Evolutionary conservation across 768 basidiomycete genomes (phyloP), one percentile per base, ranked within the genome.

Genomic region (Crucibulum laeve): DNA sequence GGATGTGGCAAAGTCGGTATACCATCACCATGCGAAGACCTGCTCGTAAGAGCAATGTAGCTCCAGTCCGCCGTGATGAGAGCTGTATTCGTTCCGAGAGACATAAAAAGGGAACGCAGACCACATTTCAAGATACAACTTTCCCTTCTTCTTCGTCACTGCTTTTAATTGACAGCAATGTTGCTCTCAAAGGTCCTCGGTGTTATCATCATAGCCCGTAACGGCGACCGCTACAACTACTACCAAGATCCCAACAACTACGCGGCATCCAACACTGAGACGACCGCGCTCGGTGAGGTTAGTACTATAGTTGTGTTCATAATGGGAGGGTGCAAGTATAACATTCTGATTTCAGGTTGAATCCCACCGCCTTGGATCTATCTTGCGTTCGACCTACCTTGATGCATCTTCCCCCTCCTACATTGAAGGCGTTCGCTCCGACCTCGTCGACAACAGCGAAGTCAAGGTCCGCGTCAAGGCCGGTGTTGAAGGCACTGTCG

Each of bases 401-500:
- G 70, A 73, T 48, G 66, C 74, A 52, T 68, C 70, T n/a, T 87
- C 86, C 24, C 65, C 82, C 6, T 82, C 82, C 21, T 84, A 79
- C 62, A 85, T 90, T 53, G 62, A 72, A 39, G 79, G 74, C 45
- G 79, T 90, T 62, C 70, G 73, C 47, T 60, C 70, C 22, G 82
- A 87, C 56, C 71, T 90, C 53, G 84, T 84, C 25, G 75, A 87
- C 69, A 84, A 83, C 58, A 74, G 69, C 53, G 77, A 87, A 59
- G 71, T 91, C 54, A 82, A 82, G 52, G 75, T 86, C 42, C 82
- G 80, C 49, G 87, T 85, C 61, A 91, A 92, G 67, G 82, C 82
- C 42, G 88, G 89, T 36, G 83, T 82, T 40, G 90, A 93, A 59
- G 89, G 90, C 37, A 71, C 80, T n/a, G 82, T 87, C 40, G 88